Conservation (phyloP, 1,284 basidiomycete species). For the Sutorius eximius region DNA sequence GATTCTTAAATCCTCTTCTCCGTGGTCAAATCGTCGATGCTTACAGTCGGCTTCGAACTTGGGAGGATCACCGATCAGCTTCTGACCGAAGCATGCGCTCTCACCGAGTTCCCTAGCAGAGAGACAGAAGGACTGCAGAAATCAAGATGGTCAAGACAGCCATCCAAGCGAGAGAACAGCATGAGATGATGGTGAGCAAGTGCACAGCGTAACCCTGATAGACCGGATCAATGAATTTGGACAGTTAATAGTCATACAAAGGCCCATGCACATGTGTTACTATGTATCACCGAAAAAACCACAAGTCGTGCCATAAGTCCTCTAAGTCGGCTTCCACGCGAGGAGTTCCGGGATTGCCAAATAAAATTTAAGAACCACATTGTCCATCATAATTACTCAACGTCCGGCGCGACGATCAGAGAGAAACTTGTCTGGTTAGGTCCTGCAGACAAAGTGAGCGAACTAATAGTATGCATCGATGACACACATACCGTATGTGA, state of each 20-base stretch:
- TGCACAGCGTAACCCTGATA: neutral
- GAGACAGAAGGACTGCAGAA: neutral
- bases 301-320: no score
- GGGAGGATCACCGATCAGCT: neutral
- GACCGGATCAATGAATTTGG: neutral
- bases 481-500: constrained; percentile 13
- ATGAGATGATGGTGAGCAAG: no score
- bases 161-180: neutral
- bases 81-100: neutral
- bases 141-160: neutral
- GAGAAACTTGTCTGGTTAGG: constrained; percentile 6
- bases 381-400: neutral
- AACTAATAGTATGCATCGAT: neutral
- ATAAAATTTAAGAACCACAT: neutral
- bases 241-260: no score
- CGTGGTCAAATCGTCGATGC: constrained; percentile 56
- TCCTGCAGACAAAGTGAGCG: constrained; percentile 11
- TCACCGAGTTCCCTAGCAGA: neutral
- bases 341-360: no score
- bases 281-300: no score
- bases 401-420: constrained; percentile 7
- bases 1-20: no score
- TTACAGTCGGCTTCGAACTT: constrained; percentile 34
- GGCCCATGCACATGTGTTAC: no score
- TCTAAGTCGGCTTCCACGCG: no score